These are phyloP conservation scores for Neurospora sp. DNA, from an alignment of 495 filamentous ascomycete genomes.

Conservation along the genomic window DNA sequence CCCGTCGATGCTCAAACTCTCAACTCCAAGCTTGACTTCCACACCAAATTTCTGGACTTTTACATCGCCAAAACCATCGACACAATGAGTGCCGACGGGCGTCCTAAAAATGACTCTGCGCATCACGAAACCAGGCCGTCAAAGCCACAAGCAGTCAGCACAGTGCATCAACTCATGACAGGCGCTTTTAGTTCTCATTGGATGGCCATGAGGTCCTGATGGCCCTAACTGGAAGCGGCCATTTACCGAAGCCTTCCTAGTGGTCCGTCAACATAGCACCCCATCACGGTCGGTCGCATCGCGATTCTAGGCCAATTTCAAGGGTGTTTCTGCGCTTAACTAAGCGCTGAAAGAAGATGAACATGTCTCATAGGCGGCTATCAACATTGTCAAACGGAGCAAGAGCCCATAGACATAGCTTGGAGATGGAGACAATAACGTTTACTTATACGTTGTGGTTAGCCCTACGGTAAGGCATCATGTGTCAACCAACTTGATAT, in stretches of 20 bases:
- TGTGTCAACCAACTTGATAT: no score
- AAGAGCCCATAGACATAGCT: not conserved
- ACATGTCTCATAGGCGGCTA: not conserved
- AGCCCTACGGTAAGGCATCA: no score
- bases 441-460: not conserved
- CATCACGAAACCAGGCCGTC: not conserved
- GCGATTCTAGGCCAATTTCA: not conserved
- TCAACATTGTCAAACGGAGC: not conserved
- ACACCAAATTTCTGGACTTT: not conserved
- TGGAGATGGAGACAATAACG: not conserved
- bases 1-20: not conserved
- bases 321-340: not conserved
- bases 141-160: not conserved
- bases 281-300: not conserved
- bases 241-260: not conserved
- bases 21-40: not conserved
- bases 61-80: not conserved
- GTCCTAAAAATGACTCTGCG: not conserved
- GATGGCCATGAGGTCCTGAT: not conserved
- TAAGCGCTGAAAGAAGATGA: not conserved
- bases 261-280: not conserved
- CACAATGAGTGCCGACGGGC: not conserved
- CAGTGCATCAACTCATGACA: not conserved
- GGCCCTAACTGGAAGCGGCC: not conserved
- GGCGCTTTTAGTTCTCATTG: not conserved